These are phyloP conservation scores for Phytophthora cajani DNA, from an alignment of 352 stramenopile species.

Conservation along the genomic window DNA sequence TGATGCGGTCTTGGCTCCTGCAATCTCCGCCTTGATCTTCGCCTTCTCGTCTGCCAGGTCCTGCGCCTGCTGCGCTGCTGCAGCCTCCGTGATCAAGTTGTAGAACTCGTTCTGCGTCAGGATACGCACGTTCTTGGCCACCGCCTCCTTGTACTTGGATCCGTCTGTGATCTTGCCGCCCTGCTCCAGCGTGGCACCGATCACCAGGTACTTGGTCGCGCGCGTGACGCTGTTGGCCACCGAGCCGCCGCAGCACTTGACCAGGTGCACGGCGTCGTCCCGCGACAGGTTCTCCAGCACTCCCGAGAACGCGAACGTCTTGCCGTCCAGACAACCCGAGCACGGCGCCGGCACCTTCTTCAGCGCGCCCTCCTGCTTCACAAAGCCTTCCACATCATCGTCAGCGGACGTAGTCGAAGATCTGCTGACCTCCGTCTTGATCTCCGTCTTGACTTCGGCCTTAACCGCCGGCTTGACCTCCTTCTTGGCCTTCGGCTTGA, in stretches of 20 bases:
- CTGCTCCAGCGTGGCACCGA: slow-evolving; percentile 71
- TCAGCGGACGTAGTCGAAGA: background rate
- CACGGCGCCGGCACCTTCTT: slow-evolving; percentile 64
- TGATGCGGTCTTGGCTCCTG: slow-evolving; percentile 28
- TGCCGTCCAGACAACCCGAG: slow-evolving; percentile 73
- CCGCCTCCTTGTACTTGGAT: slow-evolving; percentile 92
- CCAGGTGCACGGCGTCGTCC: slow-evolving; percentile 74
- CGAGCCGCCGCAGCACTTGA: slow-evolving; percentile 79
- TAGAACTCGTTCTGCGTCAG: slow-evolving; percentile 89
- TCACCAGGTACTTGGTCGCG: slow-evolving; percentile 81
- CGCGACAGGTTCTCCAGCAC: slow-evolving; percentile 62
- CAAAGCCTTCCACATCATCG: slow-evolving; percentile 14
- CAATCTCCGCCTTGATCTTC: slow-evolving; percentile 55
- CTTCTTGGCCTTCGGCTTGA: slow-evolving; percentile 11
- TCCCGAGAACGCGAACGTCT: slow-evolving; percentile 83
- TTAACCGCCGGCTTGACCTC: slow-evolving; percentile 12
- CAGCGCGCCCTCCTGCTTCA: slow-evolving; percentile 34
- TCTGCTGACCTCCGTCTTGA: slow-evolving; percentile 5
- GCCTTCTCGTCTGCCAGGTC: slow-evolving; percentile 68
- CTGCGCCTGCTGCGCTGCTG: slow-evolving; percentile 70
- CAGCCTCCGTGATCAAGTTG: slow-evolving; percentile 81
- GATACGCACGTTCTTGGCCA: slow-evolving; percentile 84
- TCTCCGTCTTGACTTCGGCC: slow-evolving; percentile 13
- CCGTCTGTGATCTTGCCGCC: slow-evolving; percentile 61
- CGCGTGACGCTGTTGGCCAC: slow-evolving; percentile 72